Base-by-base conservation (phyloP, 768 basidiomycete genomes). In the Boletus pseudopeckii region DNA sequence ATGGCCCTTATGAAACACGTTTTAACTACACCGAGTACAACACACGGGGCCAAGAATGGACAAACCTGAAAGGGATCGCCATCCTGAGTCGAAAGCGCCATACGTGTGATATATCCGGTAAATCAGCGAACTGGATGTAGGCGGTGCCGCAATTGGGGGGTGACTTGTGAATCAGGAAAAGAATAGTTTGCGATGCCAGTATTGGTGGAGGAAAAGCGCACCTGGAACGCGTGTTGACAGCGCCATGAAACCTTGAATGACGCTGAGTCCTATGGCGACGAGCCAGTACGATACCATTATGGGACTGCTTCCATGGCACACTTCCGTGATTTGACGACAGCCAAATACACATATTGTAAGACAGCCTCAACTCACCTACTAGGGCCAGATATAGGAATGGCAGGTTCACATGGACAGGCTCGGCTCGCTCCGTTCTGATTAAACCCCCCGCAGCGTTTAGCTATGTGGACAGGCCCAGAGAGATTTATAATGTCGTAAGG, bases 211-310 rank as follows among this genome's bases (percentile, higher is more conserved):
- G 41, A 63, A 65, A 44, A 33, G 61, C 64, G 58, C 70, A 70
- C 68, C 65, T 60, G 51, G 55, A 45, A 63, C 70, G 62, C 69
- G 48, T 70, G 69, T 69, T 60, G 64, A 62, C 68, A 57, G 59
- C 60, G 58, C 56, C 62, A 68, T 68, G 69, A 69, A 69, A 70
- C 70, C 68, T 68, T 68, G 66, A 50, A 39, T 68, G 70, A 70
- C 51, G 59, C 55, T 60, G 66, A 56, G 58, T 59, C 60, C 52
- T 68, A 60, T 61, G 55, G 70, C 63, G 65, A 69, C 65, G 54
- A 57, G 48, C 56, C 55, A 59, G 62, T 55, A 54, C 33, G 49
- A 54, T 17, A 64, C 59, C 30, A 20, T 60, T 69, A 67, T 64
- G 60, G 67, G 52, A 67, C 51, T 56, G 54, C 59, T 67, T 56